Base-by-base conservation (phyloP, 2,329 filamentous ascomycete species). In the Aspergillus udagawae region DNA sequence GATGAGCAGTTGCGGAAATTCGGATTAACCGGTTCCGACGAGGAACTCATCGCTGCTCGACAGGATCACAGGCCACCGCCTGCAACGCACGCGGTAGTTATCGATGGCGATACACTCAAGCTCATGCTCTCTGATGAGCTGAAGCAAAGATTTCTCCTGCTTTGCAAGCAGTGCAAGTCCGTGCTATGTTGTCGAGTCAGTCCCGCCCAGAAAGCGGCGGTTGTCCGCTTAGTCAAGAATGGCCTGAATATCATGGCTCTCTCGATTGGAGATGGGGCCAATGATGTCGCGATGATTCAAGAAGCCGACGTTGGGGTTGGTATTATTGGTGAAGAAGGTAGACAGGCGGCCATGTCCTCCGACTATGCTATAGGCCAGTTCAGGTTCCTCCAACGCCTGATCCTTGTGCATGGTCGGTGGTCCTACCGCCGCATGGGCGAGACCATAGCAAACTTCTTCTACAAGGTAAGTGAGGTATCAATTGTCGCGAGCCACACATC, bases 381-480 rank as follows among this genome's bases (percentile, higher is more conserved):
- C 80, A 85, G 91, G 44, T 97, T 90, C 78, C 80, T 97, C 52
- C 88, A 92, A 66, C 82, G 92, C 54, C 80, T 97, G 59, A 84
- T 97, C 29, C 83, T 97, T 21, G 92, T 97, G 4, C 92, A 97
- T 71, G 92, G 92, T 57, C 86, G 92, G 57, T 97, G 92, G 91
- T 96, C 92, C n/a, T 99, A 99, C 77, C 86, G 93, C 53, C 86
- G 94, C 66, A 79, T 99, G 73, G 91, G 89, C 29, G 94, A 99
- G 79, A 90, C 88, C 49, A 97, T 95, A 68, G 91, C 92, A 73
- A 99, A 99, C 75, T 99, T 99, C 82, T 99, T 99, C 81, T 99
- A 97, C 85, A 99, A 99, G 79, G 84, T 86, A 72, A 47, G 44
- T 17, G 12, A 47, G 23, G 20, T 47, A 14, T 23, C 14, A 23